Conservation (phyloP, 805 yeast genomes). For the Sungouiozyma intestinalis region DNA sequence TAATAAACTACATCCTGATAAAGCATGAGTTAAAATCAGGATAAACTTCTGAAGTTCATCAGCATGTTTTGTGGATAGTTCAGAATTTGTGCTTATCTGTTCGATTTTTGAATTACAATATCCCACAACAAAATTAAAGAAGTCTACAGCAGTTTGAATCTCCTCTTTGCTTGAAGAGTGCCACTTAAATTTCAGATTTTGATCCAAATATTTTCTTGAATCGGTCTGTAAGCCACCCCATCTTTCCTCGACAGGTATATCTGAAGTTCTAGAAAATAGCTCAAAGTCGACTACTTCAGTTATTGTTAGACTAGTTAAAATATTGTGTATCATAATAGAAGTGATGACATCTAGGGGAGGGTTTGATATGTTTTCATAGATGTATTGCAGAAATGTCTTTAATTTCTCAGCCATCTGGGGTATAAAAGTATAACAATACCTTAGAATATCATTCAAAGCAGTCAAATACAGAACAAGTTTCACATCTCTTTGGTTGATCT, state of each 20-base stretch:
- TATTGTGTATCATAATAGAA: conserved; percentile 55
- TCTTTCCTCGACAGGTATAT: conserved; percentile 32
- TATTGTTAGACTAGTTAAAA: conserved; percentile 52
- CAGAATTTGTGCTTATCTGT: conserved; percentile 16
- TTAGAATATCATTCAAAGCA: conserved; percentile 57
- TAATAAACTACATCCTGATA: conserved; percentile 62
- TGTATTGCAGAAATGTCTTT: conserved; percentile 25
- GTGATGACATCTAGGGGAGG: conserved; percentile 53
- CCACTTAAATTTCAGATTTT: conserved; percentile 59
- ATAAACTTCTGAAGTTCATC: conserved; percentile 50
- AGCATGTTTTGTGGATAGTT: conserved; percentile 16
- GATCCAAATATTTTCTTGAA: conserved; percentile 36
- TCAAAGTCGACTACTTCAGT: conserved; percentile 48
- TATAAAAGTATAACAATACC: conserved; percentile 51
- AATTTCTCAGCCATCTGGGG: conserved; percentile 38
- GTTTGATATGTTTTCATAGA: conserved; percentile 26
- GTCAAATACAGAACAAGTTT: conserved; percentile 61
- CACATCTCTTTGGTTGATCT: conserved; percentile 68
- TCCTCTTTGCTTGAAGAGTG: conserved; percentile 52
- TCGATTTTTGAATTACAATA: conserved; percentile 36
- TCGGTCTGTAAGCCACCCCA: conserved; percentile 74
- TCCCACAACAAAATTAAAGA: conserved; percentile 41
- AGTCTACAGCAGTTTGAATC: conserved; percentile 47
- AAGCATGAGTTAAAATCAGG: conserved; percentile 44
- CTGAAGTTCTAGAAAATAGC: conserved; percentile 39